Evolutionary conservation across 1,284 basidiomycete genomes (phyloP).

Genomic region (Ceratobasidium sp.): DNA sequence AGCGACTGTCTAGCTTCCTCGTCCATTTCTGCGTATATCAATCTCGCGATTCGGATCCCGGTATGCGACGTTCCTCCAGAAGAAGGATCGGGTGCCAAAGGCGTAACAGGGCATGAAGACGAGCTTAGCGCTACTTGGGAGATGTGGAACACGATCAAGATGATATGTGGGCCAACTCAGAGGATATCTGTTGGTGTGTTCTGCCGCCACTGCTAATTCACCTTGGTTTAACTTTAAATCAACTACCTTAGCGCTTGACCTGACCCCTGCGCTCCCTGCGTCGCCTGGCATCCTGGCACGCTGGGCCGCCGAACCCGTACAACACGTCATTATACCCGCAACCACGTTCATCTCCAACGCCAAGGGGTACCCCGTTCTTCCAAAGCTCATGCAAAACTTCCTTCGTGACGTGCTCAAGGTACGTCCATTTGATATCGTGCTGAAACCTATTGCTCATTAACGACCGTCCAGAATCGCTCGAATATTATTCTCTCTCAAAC

Average conservation of each 20-base stretch:
- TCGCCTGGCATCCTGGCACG: constrained; percentile 78
- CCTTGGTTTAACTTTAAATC: background rate
- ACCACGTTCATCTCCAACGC: constrained; percentile 94
- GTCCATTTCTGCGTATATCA: constrained; percentile 69
- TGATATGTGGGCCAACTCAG: constrained; percentile 88
- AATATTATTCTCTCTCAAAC: constrained; percentile 85
- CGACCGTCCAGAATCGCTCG: constrained; percentile 77
- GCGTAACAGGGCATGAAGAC: constrained; percentile 59
- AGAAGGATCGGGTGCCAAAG: constrained; percentile 28
- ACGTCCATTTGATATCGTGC: constrained; percentile 52
- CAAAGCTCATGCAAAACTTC: constrained; percentile 91
- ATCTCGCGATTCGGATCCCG: constrained; percentile 85
- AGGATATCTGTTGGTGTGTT: constrained; percentile 84
- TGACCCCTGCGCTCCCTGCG: constrained; percentile 87
- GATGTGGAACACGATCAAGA: constrained; percentile 96
- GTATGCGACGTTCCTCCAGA: constrained; percentile 71
- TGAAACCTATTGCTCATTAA: background rate
- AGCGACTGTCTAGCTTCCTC: constrained; percentile 79
- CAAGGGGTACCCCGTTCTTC: constrained; percentile 97
- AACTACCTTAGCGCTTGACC: constrained; percentile 79
- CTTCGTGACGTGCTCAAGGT: constrained; percentile 90
- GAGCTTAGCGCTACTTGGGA: constrained; percentile 94
- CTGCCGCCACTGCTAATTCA: background rate
- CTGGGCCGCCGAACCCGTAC: constrained; percentile 94
- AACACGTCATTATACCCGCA: constrained; percentile 89